Percentiles rank a stretch among this genome's conserved stretches.
Evolutionary conservation across 768 basidiomycete species (phyloP).

Genomic region (Rhodosporidiobolus sp.): DNA sequence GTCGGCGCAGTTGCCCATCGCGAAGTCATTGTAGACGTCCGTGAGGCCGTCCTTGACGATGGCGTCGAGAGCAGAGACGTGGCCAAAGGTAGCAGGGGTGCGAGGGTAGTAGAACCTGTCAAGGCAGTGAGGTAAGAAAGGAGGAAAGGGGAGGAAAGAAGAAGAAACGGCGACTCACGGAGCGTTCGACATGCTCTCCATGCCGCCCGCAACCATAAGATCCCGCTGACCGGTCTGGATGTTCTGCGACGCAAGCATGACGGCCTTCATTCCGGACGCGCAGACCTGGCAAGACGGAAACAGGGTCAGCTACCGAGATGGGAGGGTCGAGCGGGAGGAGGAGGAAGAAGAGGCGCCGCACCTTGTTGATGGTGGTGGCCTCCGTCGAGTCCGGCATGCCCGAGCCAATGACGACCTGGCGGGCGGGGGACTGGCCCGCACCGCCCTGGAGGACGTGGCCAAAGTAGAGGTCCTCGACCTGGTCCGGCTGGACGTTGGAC

Average conservation of each 20-base stretch:
- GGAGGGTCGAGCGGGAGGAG: background rate
- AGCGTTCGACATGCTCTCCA: slow-evolving; percentile 99
- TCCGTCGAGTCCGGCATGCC: slow-evolving; percentile 81
- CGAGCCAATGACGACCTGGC: slow-evolving; percentile 90
- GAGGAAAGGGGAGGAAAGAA: background rate
- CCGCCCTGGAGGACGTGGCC: slow-evolving; percentile 98
- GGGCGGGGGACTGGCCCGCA: slow-evolving; percentile 95
- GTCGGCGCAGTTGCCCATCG: slow-evolving; percentile 98
- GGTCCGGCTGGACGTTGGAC: slow-evolving; percentile 70
- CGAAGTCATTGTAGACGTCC: slow-evolving; percentile 96
- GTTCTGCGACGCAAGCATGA: slow-evolving; percentile 88
- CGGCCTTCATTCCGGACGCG: slow-evolving; percentile 91
- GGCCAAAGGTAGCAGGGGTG: slow-evolving; percentile 63
- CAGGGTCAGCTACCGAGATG: background rate
- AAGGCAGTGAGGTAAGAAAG: background rate
- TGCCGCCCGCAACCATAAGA: slow-evolving; percentile 90
- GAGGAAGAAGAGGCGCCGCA: slow-evolving; percentile 8
- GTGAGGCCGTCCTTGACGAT: slow-evolving; percentile 88
- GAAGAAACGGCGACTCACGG: slow-evolving; percentile 63
- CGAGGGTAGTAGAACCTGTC: slow-evolving; percentile 52
- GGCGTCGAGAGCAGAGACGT: slow-evolving; percentile 80
- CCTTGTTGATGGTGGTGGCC: slow-evolving; percentile 97
- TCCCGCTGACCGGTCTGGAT: slow-evolving; percentile 80
- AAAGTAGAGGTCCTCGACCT: slow-evolving; percentile 93
- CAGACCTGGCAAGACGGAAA: slow-evolving; percentile 62